These are phyloP conservation scores for Apostasia shenzhenica DNA, from an alignment of 106 monocot species.

Conservation along the genomic window DNA sequence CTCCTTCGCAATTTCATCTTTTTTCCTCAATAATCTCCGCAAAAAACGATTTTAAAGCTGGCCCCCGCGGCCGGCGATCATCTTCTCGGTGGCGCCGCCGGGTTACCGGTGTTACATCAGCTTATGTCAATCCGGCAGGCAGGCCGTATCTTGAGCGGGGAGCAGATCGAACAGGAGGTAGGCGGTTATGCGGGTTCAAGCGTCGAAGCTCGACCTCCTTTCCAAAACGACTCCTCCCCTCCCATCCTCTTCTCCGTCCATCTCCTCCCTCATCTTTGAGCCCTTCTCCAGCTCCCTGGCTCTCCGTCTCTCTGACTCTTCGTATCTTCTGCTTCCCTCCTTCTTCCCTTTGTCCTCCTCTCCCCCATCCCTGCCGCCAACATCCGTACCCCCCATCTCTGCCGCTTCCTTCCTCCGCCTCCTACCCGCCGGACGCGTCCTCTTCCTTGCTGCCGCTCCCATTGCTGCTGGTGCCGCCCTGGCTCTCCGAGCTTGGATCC, in stretches of 20 bases:
- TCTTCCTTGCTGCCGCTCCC: slow-evolving; percentile 15
- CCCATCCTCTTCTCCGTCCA: slow-evolving; percentile 4
- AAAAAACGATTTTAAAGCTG: background rate
- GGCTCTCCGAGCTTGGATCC: slow-evolving; percentile 22
- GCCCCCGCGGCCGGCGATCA: background rate
- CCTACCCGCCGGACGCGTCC: slow-evolving; percentile 7
- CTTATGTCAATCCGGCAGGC: too few relatives aligned
- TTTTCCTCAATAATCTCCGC: background rate
- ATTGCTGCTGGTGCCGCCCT: background rate
- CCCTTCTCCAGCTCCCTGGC: slow-evolving; percentile 12
- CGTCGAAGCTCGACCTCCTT: slow-evolving; percentile 21
- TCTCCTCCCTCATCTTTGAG: slow-evolving; percentile 13
- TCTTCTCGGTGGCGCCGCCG: background rate
- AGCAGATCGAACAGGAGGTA: background rate
- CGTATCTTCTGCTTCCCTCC: slow-evolving; percentile 12
- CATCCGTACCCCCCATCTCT: slow-evolving; percentile 5
- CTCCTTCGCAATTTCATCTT: background rate
- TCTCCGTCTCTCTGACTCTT: slow-evolving; percentile 12
- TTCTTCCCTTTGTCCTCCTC: slow-evolving; percentile 1
- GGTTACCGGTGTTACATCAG: too few relatives aligned
- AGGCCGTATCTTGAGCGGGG: background rate
- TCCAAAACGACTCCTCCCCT: background rate
- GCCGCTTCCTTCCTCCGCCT: slow-evolving; percentile 5
- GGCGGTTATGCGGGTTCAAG: slow-evolving; percentile 19
- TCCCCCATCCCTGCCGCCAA: background rate